Percentiles rank a stretch among this genome's conserved stretches.
Evolutionary conservation across 176 grass and related monocot species (phyloP).

Genomic region (Bothriochloa decipiens): DNA sequence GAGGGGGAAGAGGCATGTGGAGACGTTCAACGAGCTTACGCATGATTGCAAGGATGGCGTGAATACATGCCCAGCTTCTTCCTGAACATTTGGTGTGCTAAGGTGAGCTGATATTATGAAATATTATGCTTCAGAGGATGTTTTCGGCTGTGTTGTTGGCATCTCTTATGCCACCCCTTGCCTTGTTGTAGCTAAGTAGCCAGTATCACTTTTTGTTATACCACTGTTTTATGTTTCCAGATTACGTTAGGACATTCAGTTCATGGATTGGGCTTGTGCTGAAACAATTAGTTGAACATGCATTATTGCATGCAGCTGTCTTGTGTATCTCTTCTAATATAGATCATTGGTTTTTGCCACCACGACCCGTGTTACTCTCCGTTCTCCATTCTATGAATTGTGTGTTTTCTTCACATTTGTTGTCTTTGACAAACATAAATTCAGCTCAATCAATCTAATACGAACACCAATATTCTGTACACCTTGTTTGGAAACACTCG

Average conservation of each 20-base stretch:
- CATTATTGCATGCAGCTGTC: conserved; percentile 37
- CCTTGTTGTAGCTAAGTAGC: conserved; percentile 39
- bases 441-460: conserved; percentile 2
- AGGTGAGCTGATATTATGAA: conserved; percentile 32
- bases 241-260: conserved; percentile 45
- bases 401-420: not conserved
- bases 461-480: conserved; percentile 6
- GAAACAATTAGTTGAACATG: conserved; percentile 11
- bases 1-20: conserved; percentile 79
- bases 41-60: conserved; percentile 82
- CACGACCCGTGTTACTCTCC: not conserved
- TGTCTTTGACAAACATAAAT: not conserved
- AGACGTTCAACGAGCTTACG: conserved; percentile 94
- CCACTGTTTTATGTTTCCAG: conserved; percentile 13
- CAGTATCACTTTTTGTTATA: conserved; percentile 6
- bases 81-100: conserved; percentile 31
- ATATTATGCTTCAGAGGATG: conserved; percentile 34
- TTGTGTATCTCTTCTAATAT: conserved; percentile 31
- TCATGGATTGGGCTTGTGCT: conserved; percentile 30
- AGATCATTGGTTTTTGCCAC: not conserved
- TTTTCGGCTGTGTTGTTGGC: conserved; percentile 26
- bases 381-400: not conserved
- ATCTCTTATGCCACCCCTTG: conserved; percentile 6
- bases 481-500: not conserved
- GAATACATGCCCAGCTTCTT: conserved; percentile 68